Evolutionary conservation across 192 early-diverging fungal genomes (phyloP), one percentile per base, ranked within the genome.

Genomic region (Phlyctochytrium bullatum): DNA sequence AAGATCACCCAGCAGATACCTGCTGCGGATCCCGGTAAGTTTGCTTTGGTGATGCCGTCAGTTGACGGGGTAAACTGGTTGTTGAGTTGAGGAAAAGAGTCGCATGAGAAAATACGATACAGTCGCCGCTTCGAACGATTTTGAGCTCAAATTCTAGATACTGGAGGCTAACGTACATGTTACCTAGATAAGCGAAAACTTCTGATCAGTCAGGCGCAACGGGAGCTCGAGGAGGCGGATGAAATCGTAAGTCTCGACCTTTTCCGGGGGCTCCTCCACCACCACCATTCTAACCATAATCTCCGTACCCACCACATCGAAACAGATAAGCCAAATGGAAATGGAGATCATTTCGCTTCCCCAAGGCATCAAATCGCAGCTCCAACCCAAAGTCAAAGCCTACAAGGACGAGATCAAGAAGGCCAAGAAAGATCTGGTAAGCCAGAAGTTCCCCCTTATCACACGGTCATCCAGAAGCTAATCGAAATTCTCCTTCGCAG

Each of bases 321-420:
- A n/a, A 14, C 75, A 92, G 91, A 63, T 93, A 51, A 86, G 85
- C 56, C 93, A 95, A 82, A 92, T 98, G 89, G 96, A 96, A 69
- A 90, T 95, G 77, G 96, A 98, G 70, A 79, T 95, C 3, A 69
- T 90, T 23, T 89, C 92, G 27, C 78, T 94, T 16, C 82, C 88
- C 14, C 76, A 83, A 1, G 73, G 88, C 16, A 69, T 77, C 12
- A 86, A 88, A 50, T 81, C 79, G 58, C 86, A 87, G 36, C 79
- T 91, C 1, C 85, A 89, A 51, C 84, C 88, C 1, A 84, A 81
- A 34, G 71, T 93, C 30, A 84, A 88, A 34, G 71, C 76, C 29
- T 90, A 87, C 82, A 95, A 92, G 71, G 78, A 89, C 2, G 91
- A 94, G 34, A 76, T 91, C 24, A 92, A 96, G 47, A 88, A 86